Conservation (phyloP, 2,329 filamentous ascomycete species). For the Aspergillus pseudoglaucus region DNA sequence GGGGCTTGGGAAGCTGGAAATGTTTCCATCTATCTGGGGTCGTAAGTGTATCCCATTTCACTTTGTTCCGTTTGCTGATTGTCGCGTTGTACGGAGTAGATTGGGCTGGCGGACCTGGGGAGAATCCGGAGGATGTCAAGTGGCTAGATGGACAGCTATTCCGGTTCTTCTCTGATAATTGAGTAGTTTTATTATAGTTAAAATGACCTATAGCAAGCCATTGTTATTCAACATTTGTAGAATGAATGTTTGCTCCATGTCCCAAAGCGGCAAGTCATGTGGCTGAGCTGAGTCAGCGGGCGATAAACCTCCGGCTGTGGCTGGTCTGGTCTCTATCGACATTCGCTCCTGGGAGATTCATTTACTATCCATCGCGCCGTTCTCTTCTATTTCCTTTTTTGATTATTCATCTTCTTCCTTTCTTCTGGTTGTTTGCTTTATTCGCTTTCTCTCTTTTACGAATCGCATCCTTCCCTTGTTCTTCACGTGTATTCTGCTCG, state of each 20-base stretch:
- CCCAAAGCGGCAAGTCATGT: too few relatives aligned
- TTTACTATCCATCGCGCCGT: background rate
- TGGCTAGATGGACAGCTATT: slow-evolving; percentile 62
- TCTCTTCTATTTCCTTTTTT: slow-evolving; percentile 1
- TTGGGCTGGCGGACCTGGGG: slow-evolving; percentile 63
- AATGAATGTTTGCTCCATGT: too few relatives aligned
- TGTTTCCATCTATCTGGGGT: slow-evolving; percentile 60
- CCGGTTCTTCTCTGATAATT: slow-evolving; percentile 41
- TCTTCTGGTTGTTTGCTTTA: slow-evolving; percentile 1
- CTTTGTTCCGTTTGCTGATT: slow-evolving; percentile 9
- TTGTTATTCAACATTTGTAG: too few relatives aligned
- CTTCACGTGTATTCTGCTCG: background rate
- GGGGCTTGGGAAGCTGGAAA: slow-evolving; percentile 49
- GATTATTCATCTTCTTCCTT: slow-evolving; percentile 3
- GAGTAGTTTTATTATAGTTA: background rate
- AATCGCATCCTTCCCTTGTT: background rate
- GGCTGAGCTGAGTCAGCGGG: background rate
- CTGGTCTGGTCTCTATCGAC: background rate
- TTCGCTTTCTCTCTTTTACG: background rate
- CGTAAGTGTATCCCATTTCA: slow-evolving; percentile 36
- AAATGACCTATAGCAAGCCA: too few relatives aligned
- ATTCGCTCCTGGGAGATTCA: background rate
- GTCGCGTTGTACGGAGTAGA: slow-evolving; percentile 29
- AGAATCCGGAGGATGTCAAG: slow-evolving; percentile 62
- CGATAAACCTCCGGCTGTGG: background rate